Percentiles rank a stretch among this genome's conserved stretches.
Evolutionary conservation across 495 filamentous ascomycete species (phyloP).

Genomic region (Xylaria longipes): DNA sequence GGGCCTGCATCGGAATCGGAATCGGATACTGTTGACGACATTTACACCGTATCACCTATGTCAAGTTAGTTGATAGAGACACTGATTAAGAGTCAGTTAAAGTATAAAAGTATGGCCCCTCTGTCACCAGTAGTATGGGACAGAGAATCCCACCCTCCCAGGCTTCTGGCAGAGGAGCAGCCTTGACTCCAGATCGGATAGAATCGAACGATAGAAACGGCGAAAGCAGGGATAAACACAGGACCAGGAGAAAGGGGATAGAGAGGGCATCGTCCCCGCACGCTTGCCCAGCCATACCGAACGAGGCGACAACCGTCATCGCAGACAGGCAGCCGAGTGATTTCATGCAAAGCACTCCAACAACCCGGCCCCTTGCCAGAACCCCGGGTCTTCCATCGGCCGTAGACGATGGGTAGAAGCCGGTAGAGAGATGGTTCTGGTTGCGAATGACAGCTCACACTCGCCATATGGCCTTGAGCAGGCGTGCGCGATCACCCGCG

Average conservation of each 20-base stretch:
- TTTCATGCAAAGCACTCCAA: slow-evolving; percentile 17
- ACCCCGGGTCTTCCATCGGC: slow-evolving; percentile 27
- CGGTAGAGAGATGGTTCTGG: slow-evolving; percentile 22
- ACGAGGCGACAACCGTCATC: slow-evolving; percentile 25
- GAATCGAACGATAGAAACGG: background rate
- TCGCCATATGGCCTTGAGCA: slow-evolving; percentile 26
- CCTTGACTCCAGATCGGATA: slow-evolving; percentile 25
- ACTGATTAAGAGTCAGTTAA: slow-evolving; percentile 14
- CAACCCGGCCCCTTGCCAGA: slow-evolving; percentile 22
- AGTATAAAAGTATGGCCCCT: slow-evolving; percentile 12
- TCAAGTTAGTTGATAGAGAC: slow-evolving; percentile 9
- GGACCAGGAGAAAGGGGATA: background rate
- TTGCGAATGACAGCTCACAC: slow-evolving; percentile 25
- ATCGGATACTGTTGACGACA: slow-evolving; percentile 24
- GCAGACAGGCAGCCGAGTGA: slow-evolving; percentile 23
- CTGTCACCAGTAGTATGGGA: slow-evolving; percentile 16
- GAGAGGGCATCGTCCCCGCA: slow-evolving; percentile 27
- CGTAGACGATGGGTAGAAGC: slow-evolving; percentile 28
- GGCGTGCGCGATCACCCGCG: slow-evolving; percentile 26
- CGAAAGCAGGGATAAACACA: background rate
- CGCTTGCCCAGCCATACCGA: slow-evolving; percentile 25
- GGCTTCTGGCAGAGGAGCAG: slow-evolving; percentile 28
- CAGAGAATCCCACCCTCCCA: slow-evolving; percentile 28
- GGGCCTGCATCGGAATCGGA: slow-evolving; percentile 15
- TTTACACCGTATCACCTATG: slow-evolving; percentile 8